These are phyloP conservation scores for Pseudisothecium myosuroides DNA, from an alignment of 225 moss, liverwort and hornwort species.

Conservation along the genomic window DNA sequence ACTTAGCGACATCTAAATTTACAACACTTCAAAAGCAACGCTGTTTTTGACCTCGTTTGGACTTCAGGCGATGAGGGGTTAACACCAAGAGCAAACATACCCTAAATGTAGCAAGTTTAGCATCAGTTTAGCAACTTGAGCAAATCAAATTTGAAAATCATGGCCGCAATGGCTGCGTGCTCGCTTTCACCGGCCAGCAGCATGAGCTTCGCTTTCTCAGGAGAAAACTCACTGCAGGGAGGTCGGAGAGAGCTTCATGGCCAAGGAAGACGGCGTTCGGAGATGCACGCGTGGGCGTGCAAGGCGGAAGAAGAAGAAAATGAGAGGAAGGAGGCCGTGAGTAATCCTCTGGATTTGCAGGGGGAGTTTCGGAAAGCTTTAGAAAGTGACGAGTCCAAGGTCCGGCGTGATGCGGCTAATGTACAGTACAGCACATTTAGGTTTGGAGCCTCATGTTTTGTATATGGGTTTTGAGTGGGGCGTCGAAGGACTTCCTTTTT, in stretches of 20 bases:
- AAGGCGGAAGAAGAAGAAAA: slow-evolving; percentile 11
- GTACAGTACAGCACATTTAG: no score
- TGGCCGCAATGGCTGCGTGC: neutral
- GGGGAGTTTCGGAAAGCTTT: slow-evolving; percentile 32
- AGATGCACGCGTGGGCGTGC: slow-evolving; percentile 1
- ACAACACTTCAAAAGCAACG: no score
- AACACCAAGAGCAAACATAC: no score
- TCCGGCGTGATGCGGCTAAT: neutral
- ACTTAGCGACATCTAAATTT: no score
- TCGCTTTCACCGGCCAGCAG: neutral
- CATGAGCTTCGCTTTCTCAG: neutral
- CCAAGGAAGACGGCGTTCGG: neutral
- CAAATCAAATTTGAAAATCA: no score
- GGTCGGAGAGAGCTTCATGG: neutral
- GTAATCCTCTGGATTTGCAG: slow-evolving; percentile 28
- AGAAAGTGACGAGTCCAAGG: slow-evolving; percentile 45
- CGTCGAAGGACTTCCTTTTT: neutral
- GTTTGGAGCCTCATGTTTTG: neutral
- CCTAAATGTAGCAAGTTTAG: no score
- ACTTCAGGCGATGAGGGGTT: no score
- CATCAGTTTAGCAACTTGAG: no score
- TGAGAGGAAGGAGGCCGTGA: neutral
- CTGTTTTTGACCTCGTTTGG: no score
- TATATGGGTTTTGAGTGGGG: neutral
- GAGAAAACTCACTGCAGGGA: neutral